These are phyloP conservation scores for Nitzschia inconspicua DNA, from an alignment of 108 stramenopile species.

Conservation along the genomic window DNA sequence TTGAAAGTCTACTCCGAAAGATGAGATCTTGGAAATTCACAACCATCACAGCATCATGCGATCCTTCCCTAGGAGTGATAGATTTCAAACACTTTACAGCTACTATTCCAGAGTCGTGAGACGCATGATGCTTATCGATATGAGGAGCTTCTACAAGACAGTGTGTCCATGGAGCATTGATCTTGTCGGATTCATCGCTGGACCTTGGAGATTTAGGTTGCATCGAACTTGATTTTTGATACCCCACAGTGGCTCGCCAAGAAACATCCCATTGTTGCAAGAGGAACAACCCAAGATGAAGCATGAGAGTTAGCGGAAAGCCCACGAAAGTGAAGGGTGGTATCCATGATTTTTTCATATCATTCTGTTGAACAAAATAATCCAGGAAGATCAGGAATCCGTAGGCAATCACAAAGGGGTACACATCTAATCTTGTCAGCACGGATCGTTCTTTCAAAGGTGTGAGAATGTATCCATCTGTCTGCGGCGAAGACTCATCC, in stretches of 20 bases:
- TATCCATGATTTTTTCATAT: neutral
- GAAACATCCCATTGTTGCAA: slow-evolving; percentile 48
- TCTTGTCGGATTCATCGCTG: slow-evolving; percentile 33
- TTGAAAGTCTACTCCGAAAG: slow-evolving; percentile 32
- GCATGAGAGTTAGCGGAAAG: slow-evolving; percentile 21
- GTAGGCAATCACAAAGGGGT: slow-evolving; percentile 50
- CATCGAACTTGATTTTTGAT: slow-evolving; percentile 8
- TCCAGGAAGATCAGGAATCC: slow-evolving; percentile 34
- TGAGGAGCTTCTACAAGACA: slow-evolving; percentile 35
- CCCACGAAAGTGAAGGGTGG: slow-evolving; percentile 5
- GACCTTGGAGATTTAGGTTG: neutral
- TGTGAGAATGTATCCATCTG: slow-evolving; percentile 19
- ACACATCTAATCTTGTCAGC: slow-evolving; percentile 46
- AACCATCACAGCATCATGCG: slow-evolving; percentile 8
- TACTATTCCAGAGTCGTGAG: slow-evolving; percentile 24
- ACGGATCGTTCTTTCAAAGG: slow-evolving; percentile 43
- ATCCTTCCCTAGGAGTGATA: neutral
- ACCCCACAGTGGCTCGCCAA: slow-evolving; percentile 43
- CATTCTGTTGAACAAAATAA: neutral
- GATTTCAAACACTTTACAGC: neutral
- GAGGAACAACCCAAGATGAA: slow-evolving; percentile 31
- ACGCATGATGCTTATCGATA: slow-evolving; percentile 21
- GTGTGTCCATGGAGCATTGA: slow-evolving; percentile 22
- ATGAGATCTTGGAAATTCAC: slow-evolving; percentile 40
- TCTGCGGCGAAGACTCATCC: too few relatives aligned